Base-by-base conservation (phyloP, 2,329 filamentous ascomycete species). In the Dothideomycetes sp. region DNA sequence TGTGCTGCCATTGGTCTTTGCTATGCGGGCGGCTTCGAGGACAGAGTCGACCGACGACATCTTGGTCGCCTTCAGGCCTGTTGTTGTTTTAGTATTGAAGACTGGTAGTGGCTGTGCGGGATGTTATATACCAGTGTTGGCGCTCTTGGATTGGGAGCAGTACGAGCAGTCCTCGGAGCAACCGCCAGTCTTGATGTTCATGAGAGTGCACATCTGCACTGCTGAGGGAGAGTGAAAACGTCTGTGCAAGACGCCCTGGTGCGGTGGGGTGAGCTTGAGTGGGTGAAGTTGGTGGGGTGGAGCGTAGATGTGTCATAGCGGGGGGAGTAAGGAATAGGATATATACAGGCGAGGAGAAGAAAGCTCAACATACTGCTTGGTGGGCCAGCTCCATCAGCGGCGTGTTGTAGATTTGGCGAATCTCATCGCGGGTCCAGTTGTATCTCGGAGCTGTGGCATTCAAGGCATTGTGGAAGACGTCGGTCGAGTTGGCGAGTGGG, bases 141-240 rank as follows among this genome's bases (percentile, higher is more conserved):
- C 81, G 18, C 84, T 80, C 4, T 84, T 86, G 4, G 86, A 88
- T 62, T 94, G 86, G 2, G 86, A 84, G 60, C 86, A 94, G 74
- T 94, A 94, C 17, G 81, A 85, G 65, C 87, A 94, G 62, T 94
- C 87, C 61, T 94, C 87, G 51, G 77, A 86, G 64, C 87, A 94
- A 35, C 87, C 87, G 40, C 87, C 87, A 7, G 85, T 93, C 60
- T 94, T 94, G 69, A 94, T 94, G 69, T 93, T 94, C 84, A 94
- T 93, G 43, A 94, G 70, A 0, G 87, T 94, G 67, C 87, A 94
- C 63, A 94, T 81, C 62, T 94, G 87, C 47, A 94, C 84, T 19
- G 84, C 79, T 34, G 79, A 71, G 5, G 87, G 84, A 54, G 84
- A 75, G 64, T 94, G 87, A 67, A 93, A 93, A 51, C 81, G 80